Evolutionary conservation across 2,329 filamentous ascomycete genomes (phyloP), one percentile per base, ranked within the genome.

Genomic region (Verticillium dahliae): DNA sequence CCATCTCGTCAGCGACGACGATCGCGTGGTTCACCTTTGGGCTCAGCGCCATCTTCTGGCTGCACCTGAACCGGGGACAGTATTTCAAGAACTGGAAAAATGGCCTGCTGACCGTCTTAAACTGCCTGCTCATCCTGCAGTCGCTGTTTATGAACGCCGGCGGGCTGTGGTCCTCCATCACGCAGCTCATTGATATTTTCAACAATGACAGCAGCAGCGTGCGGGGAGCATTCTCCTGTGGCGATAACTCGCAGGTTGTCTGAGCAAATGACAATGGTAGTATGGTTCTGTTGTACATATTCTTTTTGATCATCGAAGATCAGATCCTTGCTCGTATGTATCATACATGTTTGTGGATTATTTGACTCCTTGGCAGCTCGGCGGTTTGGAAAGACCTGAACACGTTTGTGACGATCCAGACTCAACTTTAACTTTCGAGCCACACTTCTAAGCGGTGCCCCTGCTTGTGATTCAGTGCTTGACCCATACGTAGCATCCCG

Each of bases 1-100:
- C 71, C 38, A 73, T 75, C 57, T 69, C 73, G 27, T 73, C 72
- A 3, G 73, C 73, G 15, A 73, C 72, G 38, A 72, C 72, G 62
- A 71, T 74, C 56, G 71, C 72, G 0, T 75, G 73, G 73, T 57
- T 57, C 55, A 74, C 73, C 33, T 75, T 75, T 66, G 73, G 73
- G 58, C 68, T 75, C 66, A 70, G 69, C 59, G 72, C 67, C 61
- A 65, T 75, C 54, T 72, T 73, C 62, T 75, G 72, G 73, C 70
- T 74, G 66, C 70, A 72, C 66, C 69, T 73, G 61, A 74, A 75
- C 69, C 72, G 71, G 73, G 66, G 69, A 57, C 62, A 68, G 57
- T 67, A 69, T 56, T 71, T 72, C 57, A 66, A 58, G 58, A 66
- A 60, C 61, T 67, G 65, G 68, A 68, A 63, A 58, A 74, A 72